Conservation (phyloP, 208 protist species). For the Crithidia fasciculata region DNA sequence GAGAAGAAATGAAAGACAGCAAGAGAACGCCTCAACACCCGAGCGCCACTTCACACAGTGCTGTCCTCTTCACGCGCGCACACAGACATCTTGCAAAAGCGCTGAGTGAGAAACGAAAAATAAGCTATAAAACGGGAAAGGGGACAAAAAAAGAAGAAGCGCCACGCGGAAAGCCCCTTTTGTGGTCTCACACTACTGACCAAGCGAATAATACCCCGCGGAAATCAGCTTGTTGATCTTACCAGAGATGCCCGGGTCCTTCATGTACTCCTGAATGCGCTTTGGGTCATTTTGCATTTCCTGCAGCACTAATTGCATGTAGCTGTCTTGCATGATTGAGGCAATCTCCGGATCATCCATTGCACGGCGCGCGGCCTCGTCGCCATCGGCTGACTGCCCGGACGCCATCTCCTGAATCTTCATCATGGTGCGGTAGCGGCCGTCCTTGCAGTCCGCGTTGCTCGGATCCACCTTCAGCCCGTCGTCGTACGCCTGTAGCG, state of each 20-base stretch:
- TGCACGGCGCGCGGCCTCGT: constrained; percentile 90
- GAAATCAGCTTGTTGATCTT: constrained; percentile 97
- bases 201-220: constrained; percentile 95
- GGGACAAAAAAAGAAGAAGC: background rate
- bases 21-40: background rate
- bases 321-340: constrained; percentile 91
- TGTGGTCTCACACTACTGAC: constrained; percentile 24
- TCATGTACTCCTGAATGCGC: constrained; percentile 93
- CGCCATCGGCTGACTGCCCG: constrained; percentile 79
- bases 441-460: constrained; percentile 91
- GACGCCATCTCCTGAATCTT: constrained; percentile 93
- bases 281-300: constrained; percentile 93
- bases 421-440: constrained; percentile 85
- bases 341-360: constrained; percentile 96
- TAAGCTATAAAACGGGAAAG: background rate
- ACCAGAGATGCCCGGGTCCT: constrained; percentile 84
- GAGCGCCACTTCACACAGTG: background rate
- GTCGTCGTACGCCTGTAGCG: constrained; percentile 95
- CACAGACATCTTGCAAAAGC: background rate
- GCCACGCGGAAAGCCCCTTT: background rate
- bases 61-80: constrained; percentile 15
- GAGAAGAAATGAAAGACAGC: constrained; percentile 16
- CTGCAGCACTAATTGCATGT: constrained; percentile 92
- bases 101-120: background rate
- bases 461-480: constrained; percentile 93